These are phyloP conservation scores for Geotrichum fermentans DNA, from an alignment of 1,139 yeast genomes.

Conservation along the genomic window DNA sequence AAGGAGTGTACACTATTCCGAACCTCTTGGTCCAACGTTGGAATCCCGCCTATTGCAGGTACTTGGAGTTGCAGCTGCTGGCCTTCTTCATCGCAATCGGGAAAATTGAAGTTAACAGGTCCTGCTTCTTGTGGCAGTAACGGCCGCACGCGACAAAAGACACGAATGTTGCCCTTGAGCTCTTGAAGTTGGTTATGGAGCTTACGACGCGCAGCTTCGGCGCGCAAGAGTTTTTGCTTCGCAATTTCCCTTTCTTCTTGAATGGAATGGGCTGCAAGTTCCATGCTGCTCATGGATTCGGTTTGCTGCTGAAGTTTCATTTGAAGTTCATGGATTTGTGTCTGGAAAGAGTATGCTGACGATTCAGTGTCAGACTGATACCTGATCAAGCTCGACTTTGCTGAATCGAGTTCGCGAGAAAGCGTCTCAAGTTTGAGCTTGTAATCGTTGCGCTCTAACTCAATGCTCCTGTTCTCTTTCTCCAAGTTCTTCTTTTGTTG, in stretches of 20 bases:
- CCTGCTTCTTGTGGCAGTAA: conserved; percentile 27
- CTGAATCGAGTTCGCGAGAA: not conserved
- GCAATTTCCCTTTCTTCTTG: conserved; percentile 23
- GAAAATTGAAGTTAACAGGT: conserved; percentile 43
- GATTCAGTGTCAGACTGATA: conserved; percentile 6
- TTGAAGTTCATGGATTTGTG: conserved; percentile 6
- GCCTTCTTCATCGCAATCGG: conserved; percentile 52
- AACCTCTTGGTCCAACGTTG: conserved; percentile 27
- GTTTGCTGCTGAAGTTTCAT: conserved; percentile 3
- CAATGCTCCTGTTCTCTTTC: not conserved
- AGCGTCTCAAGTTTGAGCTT: conserved; percentile 20
- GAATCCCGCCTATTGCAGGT: conserved; percentile 14
- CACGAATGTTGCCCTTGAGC: conserved; percentile 86
- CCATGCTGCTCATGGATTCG: conserved; percentile 18
- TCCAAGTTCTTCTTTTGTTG: conserved; percentile 20
- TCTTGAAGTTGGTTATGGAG: conserved; percentile 77
- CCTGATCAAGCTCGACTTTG: not conserved
- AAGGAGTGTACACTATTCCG: conserved; percentile 41
- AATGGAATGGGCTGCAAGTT: conserved; percentile 22
- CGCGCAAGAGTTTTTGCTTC: conserved; percentile 36
- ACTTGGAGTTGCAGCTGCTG: conserved; percentile 37
- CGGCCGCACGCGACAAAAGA: conserved; percentile 71
- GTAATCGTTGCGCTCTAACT: conserved; percentile 17
- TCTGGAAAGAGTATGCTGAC: not conserved
- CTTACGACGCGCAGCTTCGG: conserved; percentile 53